Conservation (phyloP, 345 rosid genomes). For the Gossypium bickii region DNA sequence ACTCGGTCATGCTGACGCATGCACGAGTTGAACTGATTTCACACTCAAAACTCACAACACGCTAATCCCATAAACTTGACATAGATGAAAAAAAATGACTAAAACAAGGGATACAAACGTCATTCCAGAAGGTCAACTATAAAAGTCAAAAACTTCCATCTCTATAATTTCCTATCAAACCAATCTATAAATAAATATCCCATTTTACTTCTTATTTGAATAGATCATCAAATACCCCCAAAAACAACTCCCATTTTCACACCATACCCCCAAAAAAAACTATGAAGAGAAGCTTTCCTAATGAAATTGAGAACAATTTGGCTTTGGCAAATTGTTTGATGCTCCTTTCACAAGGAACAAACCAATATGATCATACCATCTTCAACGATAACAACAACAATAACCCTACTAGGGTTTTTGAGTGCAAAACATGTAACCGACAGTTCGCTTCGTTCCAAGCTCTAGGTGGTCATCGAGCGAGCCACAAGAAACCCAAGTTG, state of each 20-base stretch:
- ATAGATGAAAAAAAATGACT: background rate
- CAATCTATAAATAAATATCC: conserved; percentile 25
- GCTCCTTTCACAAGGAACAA: conserved; percentile 36
- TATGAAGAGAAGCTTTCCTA: conserved; percentile 44
- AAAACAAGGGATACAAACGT: conserved; percentile 23
- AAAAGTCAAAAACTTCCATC: conserved; percentile 20
- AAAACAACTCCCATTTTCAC: background rate
- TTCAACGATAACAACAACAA: background rate
- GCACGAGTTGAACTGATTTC: background rate
- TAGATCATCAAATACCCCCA: background rate
- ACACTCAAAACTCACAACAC: background rate
- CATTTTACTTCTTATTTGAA: background rate
- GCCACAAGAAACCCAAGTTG: conserved; percentile 60
- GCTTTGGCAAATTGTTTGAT: conserved; percentile 56
- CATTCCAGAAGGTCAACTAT: conserved; percentile 35
- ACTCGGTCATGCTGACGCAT: conserved; percentile 30
- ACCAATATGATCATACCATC: conserved; percentile 4
- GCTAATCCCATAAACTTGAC: no score
- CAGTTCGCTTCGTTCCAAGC: conserved; percentile 62
- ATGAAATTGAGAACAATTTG: conserved; percentile 11
- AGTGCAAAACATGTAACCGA: conserved; percentile 67
- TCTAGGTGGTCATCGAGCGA: conserved; percentile 64
- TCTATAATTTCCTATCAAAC: background rate
- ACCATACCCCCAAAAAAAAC: conserved; percentile 1
- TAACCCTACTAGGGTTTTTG: conserved; percentile 39